phyloP scores from a whole-genome alignment of 2,329 filamentous ascomycete genomes.

The Acarospora socialis region DNA sequence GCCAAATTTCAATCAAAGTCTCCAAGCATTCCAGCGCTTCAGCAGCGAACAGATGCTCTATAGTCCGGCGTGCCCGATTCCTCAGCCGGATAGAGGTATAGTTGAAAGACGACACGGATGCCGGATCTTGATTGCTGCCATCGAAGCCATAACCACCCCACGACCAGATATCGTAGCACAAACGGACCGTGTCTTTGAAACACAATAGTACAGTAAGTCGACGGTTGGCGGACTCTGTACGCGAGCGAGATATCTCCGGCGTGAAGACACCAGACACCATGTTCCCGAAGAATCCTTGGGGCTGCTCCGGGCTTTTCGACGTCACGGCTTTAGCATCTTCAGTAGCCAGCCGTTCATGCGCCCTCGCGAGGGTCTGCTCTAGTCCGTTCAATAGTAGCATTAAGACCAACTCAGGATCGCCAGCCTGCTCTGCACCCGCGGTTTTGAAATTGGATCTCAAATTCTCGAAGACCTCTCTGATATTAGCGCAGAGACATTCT shows the following conservation, averaged over 20 bases:
- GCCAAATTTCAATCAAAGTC: conserved; percentile 78
- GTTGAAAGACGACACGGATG: conserved; percentile 66
- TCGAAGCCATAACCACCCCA: conserved; percentile 62
- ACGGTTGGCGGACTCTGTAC: conserved; percentile 80
- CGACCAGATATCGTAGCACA: conserved; percentile 89
- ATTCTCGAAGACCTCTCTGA: conserved; percentile 55
- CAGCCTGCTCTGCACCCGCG: conserved; percentile 23
- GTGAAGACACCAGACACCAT: conserved; percentile 88
- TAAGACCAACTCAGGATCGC: conserved; percentile 40
- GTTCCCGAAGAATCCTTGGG: conserved; percentile 80
- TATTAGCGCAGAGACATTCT: conserved; percentile 72
- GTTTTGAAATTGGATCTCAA: conserved; percentile 49
- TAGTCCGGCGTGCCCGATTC: conserved; percentile 70
- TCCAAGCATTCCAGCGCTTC: conserved; percentile 90
- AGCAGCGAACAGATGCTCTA: conserved; percentile 85
- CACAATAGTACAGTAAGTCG: conserved; percentile 86
- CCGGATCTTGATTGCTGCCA: conserved; percentile 42
- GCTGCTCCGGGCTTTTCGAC: conserved; percentile 65
- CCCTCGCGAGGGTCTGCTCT: conserved; percentile 76
- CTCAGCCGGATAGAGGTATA: conserved; percentile 86
- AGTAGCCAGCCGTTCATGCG: conserved; percentile 64
- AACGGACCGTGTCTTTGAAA: conserved; percentile 86
- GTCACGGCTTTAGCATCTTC: conserved; percentile 59
- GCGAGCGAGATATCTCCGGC: conserved; percentile 59
- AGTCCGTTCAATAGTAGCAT: conserved; percentile 85